These are phyloP conservation scores for Gymnopilus junonius DNA, from an alignment of 768 basidiomycete species.

Conservation along the genomic window DNA sequence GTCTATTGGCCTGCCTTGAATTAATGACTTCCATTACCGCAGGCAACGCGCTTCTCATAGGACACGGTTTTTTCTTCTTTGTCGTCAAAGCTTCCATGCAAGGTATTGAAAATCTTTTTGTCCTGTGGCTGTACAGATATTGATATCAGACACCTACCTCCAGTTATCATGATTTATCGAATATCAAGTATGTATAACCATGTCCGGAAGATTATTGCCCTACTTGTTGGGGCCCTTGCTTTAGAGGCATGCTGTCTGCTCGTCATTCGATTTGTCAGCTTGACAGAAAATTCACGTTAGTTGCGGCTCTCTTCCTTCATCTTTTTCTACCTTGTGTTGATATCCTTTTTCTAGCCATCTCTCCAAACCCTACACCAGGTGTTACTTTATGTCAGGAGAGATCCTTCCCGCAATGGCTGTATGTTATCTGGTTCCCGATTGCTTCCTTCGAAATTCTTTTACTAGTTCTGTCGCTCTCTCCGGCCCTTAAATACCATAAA, in stretches of 20 bases:
- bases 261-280: not conserved
- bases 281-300: not conserved
- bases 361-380: not conserved
- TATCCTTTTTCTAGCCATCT: not conserved
- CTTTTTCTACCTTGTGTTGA: not conserved
- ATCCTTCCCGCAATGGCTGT: slow-evolving; percentile 9
- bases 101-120: not conserved
- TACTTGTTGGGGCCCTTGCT: not conserved
- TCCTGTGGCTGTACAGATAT: not conserved
- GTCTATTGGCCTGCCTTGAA: too few species aligned
- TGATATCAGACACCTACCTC: not conserved
- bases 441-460: slow-evolving; percentile 9
- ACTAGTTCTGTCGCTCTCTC: slow-evolving; percentile 6
- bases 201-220: not conserved
- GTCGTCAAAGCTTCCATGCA: not conserved
- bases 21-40: not conserved
- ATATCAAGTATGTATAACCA: slow-evolving; percentile 12
- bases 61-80: not conserved
- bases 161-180: slow-evolving; percentile 8
- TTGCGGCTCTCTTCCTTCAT: not conserved
- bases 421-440: slow-evolving; percentile 8
- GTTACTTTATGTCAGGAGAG: slow-evolving; percentile 3
- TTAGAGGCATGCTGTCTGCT: not conserved
- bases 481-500: slow-evolving; percentile 11
- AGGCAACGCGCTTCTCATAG: not conserved